Percentiles rank a stretch among this genome's conserved stretches.
Conservation (phyloP, 257 asterid genomes). For the Pogostemon cablin region DNA sequence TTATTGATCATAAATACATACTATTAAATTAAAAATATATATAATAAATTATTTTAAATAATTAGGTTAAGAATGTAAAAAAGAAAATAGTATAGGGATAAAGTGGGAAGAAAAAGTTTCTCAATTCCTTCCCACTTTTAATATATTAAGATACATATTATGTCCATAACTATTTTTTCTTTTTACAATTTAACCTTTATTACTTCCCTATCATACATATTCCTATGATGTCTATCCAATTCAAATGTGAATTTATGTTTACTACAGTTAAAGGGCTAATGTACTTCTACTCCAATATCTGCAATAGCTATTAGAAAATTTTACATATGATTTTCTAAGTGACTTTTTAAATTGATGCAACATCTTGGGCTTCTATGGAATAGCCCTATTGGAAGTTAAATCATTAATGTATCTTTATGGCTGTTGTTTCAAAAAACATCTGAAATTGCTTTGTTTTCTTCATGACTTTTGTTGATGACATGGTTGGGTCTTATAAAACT, state of each 20-base stretch:
- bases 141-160: no score
- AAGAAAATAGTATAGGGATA: no score
- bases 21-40: no score
- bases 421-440: not conserved
- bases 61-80: no score
- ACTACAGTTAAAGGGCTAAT: not conserved
- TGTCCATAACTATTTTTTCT: no score
- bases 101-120: no score
- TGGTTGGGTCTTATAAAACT: slow-evolving; percentile 73
- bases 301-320: not conserved
- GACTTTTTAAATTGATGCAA: slow-evolving; percentile 1
- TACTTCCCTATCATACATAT: no score
- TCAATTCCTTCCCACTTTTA: no score
- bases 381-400: not conserved
- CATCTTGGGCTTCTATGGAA: slow-evolving; percentile 6
- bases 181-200: no score
- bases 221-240: no score
- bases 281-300: not conserved
- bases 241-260: not conserved
- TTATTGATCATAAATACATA: no score
- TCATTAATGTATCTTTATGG: not conserved
- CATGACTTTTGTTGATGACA: slow-evolving; percentile 59
- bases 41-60: no score
- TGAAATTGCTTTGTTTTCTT: not conserved
- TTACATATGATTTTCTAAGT: not conserved